Evolutionary conservation across 805 yeast genomes (phyloP).

Genomic region (Cyberlindnera japonica): DNA sequence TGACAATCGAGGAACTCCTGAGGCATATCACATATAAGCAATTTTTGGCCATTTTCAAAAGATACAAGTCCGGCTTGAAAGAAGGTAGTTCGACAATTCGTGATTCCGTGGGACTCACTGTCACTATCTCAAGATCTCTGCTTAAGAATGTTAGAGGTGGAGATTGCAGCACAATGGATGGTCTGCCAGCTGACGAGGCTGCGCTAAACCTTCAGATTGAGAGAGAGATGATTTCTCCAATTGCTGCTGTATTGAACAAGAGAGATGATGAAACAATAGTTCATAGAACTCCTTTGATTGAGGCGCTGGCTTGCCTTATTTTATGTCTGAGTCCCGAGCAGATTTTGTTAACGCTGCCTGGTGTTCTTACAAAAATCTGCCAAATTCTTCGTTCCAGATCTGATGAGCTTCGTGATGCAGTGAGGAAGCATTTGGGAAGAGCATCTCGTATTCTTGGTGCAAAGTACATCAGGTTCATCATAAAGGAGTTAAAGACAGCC

Average conservation of each 20-base stretch:
- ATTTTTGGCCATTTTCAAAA: conserved; percentile 65
- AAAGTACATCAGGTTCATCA: conserved; percentile 63
- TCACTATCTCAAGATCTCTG: conserved; percentile 51
- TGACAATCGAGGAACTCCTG: conserved; percentile 56
- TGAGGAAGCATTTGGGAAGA: conserved; percentile 68
- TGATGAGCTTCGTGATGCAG: conserved; percentile 84
- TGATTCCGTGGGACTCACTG: conserved; percentile 55
- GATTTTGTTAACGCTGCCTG: conserved; percentile 64
- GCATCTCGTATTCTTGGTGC: conserved; percentile 69
- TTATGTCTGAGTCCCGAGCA: conserved; percentile 56
- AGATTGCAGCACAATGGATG: conserved; percentile 18
- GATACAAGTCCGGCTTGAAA: conserved; percentile 55
- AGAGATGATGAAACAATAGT: conserved; percentile 79
- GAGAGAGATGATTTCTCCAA: conserved; percentile 55
- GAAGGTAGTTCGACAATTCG: conserved; percentile 48
- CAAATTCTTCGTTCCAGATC: conserved; percentile 82
- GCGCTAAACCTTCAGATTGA: conserved; percentile 47
- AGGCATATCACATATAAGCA: conserved; percentile 71
- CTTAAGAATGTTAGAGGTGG: conserved; percentile 31
- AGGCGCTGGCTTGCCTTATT: conserved; percentile 68
- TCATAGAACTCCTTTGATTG: conserved; percentile 73
- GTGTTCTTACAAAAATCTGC: conserved; percentile 79
- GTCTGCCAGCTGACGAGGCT: conserved; percentile 35
- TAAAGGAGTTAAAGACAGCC: conserved; percentile 75
- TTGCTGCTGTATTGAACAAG: conserved; percentile 54